Percentiles rank a stretch among this genome's conserved stretches.
Evolutionary conservation across 1,284 basidiomycete genomes (phyloP).

Genomic region (Amylostereum chailletii): DNA sequence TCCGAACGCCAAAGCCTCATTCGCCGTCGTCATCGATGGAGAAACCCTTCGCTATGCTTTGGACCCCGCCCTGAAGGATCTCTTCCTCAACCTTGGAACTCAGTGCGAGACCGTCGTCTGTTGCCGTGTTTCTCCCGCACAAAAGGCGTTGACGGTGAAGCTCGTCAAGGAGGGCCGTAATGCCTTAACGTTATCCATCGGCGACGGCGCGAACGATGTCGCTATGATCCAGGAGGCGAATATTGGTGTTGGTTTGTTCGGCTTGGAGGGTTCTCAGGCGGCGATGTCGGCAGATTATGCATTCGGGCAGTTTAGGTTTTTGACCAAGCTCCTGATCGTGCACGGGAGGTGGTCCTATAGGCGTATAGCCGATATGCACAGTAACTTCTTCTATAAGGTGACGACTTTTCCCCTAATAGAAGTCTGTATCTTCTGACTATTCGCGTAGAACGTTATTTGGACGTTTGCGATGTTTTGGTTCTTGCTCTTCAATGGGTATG

Average conservation of each 20-base stretch:
- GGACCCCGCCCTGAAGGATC: constrained; percentile 65
- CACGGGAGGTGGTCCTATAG: constrained; percentile 97
- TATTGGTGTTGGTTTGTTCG: constrained; percentile 90
- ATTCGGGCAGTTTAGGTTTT: constrained; percentile 93
- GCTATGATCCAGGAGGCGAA: constrained; percentile 99
- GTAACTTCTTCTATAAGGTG: constrained; percentile 98
- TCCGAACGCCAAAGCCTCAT: constrained; percentile 60
- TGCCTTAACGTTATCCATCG: constrained; percentile 95
- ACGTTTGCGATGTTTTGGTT: constrained; percentile 94
- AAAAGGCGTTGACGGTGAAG: constrained; percentile 94
- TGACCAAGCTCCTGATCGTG: constrained; percentile 88
- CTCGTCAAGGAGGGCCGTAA: constrained; percentile 92
- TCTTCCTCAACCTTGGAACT: constrained; percentile 89
- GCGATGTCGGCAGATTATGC: constrained; percentile 99
- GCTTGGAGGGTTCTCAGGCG: constrained; percentile 94
- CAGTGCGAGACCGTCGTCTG: constrained; percentile 97
- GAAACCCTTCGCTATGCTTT: constrained; percentile 86
- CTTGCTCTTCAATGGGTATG: constrained; percentile 78
- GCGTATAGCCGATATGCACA: constrained; percentile 94
- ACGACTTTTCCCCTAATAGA: constrained; percentile 4
- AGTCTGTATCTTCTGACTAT: neutral
- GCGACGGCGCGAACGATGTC: constrained; percentile 94
- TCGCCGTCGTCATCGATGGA: constrained; percentile 95
- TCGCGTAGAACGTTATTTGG: constrained; percentile 75
- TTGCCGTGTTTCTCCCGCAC: constrained; percentile 92